Evolutionary conservation across 2,329 filamentous ascomycete genomes (phyloP).

Genomic region (Scedosporium apiospermum): DNA sequence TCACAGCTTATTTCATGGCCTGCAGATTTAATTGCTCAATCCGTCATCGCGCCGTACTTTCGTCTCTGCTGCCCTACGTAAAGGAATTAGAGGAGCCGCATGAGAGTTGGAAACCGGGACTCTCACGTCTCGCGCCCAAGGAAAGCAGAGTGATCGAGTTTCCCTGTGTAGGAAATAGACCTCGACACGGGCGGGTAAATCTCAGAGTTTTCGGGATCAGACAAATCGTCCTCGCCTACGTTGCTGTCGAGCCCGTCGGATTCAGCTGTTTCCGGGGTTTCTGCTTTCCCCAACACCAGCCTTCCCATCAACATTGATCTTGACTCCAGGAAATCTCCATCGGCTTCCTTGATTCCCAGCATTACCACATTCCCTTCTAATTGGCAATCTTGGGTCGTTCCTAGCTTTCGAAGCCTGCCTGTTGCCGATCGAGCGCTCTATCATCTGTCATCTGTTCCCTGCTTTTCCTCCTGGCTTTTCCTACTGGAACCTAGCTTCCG

Average conservation of each 20-base stretch:
- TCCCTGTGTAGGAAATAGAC: background rate
- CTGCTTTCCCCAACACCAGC: background rate
- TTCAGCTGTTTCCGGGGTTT: slow-evolving; percentile 1
- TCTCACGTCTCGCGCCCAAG: background rate
- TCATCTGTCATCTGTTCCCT: slow-evolving; percentile 2
- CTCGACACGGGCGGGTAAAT: slow-evolving; percentile 6
- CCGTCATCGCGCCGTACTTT: background rate
- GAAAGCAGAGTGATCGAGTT: background rate
- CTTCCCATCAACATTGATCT: background rate
- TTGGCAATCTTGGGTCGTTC: background rate
- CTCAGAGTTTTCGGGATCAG: background rate
- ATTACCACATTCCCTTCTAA: background rate
- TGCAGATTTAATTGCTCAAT: background rate
- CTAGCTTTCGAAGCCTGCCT: background rate
- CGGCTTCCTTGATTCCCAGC: background rate
- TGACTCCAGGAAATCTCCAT: background rate
- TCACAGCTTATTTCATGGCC: background rate
- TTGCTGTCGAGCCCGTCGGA: background rate
- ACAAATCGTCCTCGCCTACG: background rate
- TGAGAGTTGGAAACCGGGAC: background rate
- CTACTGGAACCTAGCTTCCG: slow-evolving; percentile 4
- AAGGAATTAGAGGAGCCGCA: background rate
- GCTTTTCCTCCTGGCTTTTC: background rate
- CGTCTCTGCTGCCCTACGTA: too few species aligned
- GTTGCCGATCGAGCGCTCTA: background rate